Conservation (phyloP, 257 asterid species). For the Lantana camara region DNA sequence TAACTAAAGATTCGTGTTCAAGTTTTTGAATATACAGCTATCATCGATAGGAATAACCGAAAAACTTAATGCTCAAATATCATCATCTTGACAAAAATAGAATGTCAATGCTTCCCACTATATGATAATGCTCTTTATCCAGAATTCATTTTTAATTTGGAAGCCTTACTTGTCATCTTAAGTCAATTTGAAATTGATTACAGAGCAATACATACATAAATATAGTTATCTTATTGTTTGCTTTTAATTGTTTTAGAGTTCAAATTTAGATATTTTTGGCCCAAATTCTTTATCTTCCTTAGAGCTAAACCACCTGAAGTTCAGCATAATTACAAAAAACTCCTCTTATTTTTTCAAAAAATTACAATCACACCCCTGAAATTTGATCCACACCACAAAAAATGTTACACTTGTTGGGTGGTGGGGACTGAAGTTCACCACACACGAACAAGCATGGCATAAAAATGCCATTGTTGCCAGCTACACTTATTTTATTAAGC, state of each 20-base stretch:
- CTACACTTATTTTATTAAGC: background rate
- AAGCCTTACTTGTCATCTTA: too few species aligned
- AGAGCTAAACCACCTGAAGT: too few species aligned
- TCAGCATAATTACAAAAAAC: background rate
- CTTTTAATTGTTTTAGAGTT: too few species aligned
- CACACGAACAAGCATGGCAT: background rate
- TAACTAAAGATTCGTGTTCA: too few species aligned
- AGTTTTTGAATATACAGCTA: too few species aligned
- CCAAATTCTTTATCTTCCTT: too few species aligned
- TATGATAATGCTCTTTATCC: constrained; percentile 30
- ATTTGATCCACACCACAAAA: background rate
- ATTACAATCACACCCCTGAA: too few species aligned
- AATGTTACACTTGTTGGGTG: background rate
- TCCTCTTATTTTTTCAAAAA: too few species aligned
- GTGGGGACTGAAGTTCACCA: background rate
- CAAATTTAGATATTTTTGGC: too few species aligned
- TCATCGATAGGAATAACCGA: background rate
- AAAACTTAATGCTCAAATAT: background rate
- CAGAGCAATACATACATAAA: too few species aligned
- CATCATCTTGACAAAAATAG: background rate
- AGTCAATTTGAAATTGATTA: too few species aligned
- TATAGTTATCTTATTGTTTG: too few species aligned
- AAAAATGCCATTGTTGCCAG: background rate
- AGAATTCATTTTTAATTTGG: background rate
- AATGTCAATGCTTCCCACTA: constrained; percentile 23